A percentile compares a stretch with the other conserved stretches of the same genome.
These are phyloP conservation scores for Colletotrichum sp. DNA, from an alignment of 2,329 filamentous ascomycete species.

Conservation along the genomic window DNA sequence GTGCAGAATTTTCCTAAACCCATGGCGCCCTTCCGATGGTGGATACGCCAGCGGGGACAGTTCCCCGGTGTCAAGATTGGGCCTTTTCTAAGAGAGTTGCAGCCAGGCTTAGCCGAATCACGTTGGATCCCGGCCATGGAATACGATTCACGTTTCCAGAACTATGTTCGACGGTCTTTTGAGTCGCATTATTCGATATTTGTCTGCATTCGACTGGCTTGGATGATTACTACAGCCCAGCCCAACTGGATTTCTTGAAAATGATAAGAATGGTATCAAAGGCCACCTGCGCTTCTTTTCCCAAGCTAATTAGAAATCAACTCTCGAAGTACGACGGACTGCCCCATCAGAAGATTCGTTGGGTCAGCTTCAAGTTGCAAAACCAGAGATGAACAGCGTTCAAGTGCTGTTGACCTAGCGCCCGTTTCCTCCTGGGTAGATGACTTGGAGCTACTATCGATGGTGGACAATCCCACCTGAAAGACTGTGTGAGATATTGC, in stretches of 20 bases:
- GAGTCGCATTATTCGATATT: not conserved
- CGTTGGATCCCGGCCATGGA: not conserved
- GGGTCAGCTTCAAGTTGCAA: not conserved
- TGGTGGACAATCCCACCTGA: not conserved
- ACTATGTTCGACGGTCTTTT: not conserved
- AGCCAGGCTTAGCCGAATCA: not conserved
- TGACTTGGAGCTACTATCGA: not conserved
- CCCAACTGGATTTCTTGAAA: not conserved
- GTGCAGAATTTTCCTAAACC: not conserved
- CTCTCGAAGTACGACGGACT: not conserved
- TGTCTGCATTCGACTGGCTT: not conserved
- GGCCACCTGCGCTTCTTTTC: not conserved
- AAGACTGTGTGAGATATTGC: not conserved
- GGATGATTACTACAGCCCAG: not conserved
- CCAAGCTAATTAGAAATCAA: not conserved
- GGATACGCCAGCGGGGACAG: not conserved
- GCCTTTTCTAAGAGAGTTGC: not conserved
- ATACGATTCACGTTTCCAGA: not conserved
- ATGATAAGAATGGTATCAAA: not conserved
- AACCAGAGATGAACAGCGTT: not conserved
- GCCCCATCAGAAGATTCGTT: not conserved
- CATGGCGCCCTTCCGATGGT: not conserved
- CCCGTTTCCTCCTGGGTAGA: not conserved
- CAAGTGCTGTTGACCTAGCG: not conserved
- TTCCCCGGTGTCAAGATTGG: not conserved